Evolutionary conservation across 495 filamentous ascomycete species (phyloP).

Genomic region (Penicillium bovifimosum): DNA sequence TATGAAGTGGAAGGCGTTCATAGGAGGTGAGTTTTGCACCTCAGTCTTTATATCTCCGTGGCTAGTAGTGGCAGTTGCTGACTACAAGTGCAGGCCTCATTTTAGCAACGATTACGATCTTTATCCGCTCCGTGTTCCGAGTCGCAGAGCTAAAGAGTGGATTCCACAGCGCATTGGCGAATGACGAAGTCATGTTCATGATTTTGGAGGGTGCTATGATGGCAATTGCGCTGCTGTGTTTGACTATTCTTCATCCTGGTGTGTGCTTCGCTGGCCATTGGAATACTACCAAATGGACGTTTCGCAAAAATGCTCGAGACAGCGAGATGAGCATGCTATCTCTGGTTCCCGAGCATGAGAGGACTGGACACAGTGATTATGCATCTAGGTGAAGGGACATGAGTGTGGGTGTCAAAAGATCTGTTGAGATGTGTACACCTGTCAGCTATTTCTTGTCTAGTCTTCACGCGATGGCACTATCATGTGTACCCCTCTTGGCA

Average conservation of each 20-base stretch:
- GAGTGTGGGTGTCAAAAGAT: background rate
- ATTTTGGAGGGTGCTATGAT: slow-evolving; percentile 67
- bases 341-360: background rate
- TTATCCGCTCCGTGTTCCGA: slow-evolving; percentile 57
- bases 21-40: slow-evolving; percentile 2
- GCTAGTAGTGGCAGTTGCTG: background rate
- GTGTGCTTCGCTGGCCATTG: background rate
- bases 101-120: slow-evolving; percentile 52
- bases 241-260: slow-evolving; percentile 27
- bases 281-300: background rate
- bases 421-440: background rate
- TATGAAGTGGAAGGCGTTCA: slow-evolving; percentile 12
- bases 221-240: slow-evolving; percentile 44
- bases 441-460: background rate
- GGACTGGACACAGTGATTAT: background rate
- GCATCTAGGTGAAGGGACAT: background rate
- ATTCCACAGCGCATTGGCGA: slow-evolving; percentile 51
- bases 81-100: slow-evolving; percentile 24
- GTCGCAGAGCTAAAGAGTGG: slow-evolving; percentile 58
- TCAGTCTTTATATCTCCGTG: background rate
- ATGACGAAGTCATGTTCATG: slow-evolving; percentile 58
- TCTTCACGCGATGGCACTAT: too few relatives aligned
- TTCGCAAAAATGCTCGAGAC: background rate
- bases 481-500: too few relatives aligned
- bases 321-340: background rate